Conservation (phyloP, 495 filamentous ascomycete species). For the Penicillium cosmopolitanum region DNA sequence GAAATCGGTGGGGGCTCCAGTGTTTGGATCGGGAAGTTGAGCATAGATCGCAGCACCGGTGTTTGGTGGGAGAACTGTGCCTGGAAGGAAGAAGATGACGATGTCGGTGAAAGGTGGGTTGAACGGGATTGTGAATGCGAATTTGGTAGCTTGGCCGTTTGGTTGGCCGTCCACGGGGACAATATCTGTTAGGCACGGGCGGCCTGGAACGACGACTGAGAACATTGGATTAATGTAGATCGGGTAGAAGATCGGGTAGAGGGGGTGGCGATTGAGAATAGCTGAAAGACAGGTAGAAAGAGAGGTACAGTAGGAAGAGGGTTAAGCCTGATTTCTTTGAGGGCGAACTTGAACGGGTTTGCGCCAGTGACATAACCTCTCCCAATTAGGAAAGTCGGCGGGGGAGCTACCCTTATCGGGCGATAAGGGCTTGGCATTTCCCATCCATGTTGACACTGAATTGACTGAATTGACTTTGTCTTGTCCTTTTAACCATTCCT, state of each 20-base stretch:
- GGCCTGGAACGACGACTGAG: constrained; percentile 59
- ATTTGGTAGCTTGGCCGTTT: constrained; percentile 63
- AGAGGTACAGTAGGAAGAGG: neutral
- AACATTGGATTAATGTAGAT: constrained; percentile 45
- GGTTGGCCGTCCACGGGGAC: constrained; percentile 52
- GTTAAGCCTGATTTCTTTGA: constrained; percentile 2
- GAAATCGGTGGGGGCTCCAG: constrained; percentile 56
- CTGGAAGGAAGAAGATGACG: constrained; percentile 87
- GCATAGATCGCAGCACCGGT: constrained; percentile 90
- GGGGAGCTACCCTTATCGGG: constrained; percentile 29
- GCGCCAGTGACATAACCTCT: constrained; percentile 32
- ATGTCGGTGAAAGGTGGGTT: constrained; percentile 73
- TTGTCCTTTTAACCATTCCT: neutral
- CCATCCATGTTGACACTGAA: too few relatives aligned
- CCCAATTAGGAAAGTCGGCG: constrained; percentile 8
- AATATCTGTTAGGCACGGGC: constrained; percentile 65
- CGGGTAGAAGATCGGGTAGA: neutral
- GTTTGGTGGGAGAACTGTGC: constrained; percentile 68
- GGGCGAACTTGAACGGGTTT: neutral
- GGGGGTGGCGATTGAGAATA: neutral
- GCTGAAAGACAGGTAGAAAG: neutral
- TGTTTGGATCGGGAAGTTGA: constrained; percentile 57
- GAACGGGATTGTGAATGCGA: constrained; percentile 64
- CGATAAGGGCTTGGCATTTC: constrained; percentile 34
- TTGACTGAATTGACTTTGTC: too few relatives aligned